Conservation (phyloP, 371 early-diverging fungal genomes). For the Mortierella sp. region DNA sequence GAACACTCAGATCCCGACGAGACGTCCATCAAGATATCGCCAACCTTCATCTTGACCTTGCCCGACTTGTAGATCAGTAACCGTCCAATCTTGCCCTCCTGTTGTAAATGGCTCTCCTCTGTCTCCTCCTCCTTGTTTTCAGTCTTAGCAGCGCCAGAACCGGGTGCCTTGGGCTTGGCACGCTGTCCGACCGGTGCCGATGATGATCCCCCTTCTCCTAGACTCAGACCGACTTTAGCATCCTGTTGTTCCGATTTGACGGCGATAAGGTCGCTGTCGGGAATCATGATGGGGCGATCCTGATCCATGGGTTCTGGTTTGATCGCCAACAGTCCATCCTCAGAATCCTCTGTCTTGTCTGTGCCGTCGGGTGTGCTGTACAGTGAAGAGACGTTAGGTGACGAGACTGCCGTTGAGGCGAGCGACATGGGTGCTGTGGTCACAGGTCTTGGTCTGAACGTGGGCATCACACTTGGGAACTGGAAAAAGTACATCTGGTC, state of each 20-base stretch:
- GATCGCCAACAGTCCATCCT: constrained; percentile 39
- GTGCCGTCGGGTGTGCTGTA: constrained; percentile 35
- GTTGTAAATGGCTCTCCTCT: constrained; percentile 37
- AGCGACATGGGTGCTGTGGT: constrained; percentile 27
- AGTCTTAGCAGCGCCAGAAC: constrained; percentile 1
- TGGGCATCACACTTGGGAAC: constrained; percentile 56
- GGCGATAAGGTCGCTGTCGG: constrained; percentile 13
- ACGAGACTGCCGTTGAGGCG: constrained; percentile 11
- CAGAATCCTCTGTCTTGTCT: constrained; percentile 30
- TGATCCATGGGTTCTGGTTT: constrained; percentile 51
- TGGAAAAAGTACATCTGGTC: constrained; percentile 58
- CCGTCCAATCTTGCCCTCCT: constrained; percentile 78
- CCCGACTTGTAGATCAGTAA: constrained; percentile 81
- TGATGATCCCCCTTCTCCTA: constrained; percentile 14
- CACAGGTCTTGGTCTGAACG: constrained; percentile 46
- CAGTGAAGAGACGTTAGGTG: constrained; percentile 30
- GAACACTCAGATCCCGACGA: constrained; percentile 69
- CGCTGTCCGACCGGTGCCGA: constrained; percentile 53
- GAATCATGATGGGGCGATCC: constrained; percentile 42
- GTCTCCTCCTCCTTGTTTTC: constrained; percentile 47
- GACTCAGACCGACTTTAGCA: constrained; percentile 9
- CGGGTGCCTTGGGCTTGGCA: constrained; percentile 33
- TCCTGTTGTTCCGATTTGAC: constrained; percentile 46
- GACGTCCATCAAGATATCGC: constrained; percentile 76
- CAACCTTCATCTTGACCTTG: constrained; percentile 78